phyloP scores from a whole-genome alignment of 2,329 filamentous ascomycete genomes.

The Penicillium sp. region DNA sequence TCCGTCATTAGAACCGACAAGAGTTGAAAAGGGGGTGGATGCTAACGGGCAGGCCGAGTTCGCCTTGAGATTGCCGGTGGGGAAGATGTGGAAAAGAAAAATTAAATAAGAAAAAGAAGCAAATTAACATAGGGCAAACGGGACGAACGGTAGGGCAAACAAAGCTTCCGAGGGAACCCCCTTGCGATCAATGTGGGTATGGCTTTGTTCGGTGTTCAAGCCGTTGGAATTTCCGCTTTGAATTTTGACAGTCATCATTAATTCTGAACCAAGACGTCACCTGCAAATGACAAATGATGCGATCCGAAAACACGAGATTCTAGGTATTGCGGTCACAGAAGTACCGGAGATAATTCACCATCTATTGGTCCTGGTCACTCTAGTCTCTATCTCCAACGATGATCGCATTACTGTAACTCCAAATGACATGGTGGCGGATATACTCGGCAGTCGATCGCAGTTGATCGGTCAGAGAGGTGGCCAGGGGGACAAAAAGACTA shows the following conservation, averaged over 20 bases:
- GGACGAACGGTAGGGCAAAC: conserved; percentile 1
- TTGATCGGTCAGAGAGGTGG: background rate
- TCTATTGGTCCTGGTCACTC: background rate
- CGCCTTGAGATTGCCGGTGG: background rate
- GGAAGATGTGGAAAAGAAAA: background rate
- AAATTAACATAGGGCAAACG: background rate
- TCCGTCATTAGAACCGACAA: background rate
- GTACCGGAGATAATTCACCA: background rate
- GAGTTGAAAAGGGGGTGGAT: background rate
- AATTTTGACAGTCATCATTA: background rate
- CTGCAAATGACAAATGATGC: conserved; percentile 1
- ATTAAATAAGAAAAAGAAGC: background rate
- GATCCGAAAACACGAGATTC: background rate
- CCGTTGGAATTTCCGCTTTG: background rate
- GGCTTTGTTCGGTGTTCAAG: background rate
- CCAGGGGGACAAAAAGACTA: conserved; percentile 1
- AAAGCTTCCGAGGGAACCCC: background rate
- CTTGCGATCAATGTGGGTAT: conserved; percentile 1
- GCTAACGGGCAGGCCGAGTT: conserved; percentile 4
- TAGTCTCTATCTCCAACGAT: background rate
- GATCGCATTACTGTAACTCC: background rate
- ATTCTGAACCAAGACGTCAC: background rate
- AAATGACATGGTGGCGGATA: background rate
- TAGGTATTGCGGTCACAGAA: background rate
- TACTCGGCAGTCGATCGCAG: background rate